These are phyloP conservation scores for Fusarium gaditjirri DNA, from an alignment of 2,329 filamentous ascomycete species.

Conservation along the genomic window DNA sequence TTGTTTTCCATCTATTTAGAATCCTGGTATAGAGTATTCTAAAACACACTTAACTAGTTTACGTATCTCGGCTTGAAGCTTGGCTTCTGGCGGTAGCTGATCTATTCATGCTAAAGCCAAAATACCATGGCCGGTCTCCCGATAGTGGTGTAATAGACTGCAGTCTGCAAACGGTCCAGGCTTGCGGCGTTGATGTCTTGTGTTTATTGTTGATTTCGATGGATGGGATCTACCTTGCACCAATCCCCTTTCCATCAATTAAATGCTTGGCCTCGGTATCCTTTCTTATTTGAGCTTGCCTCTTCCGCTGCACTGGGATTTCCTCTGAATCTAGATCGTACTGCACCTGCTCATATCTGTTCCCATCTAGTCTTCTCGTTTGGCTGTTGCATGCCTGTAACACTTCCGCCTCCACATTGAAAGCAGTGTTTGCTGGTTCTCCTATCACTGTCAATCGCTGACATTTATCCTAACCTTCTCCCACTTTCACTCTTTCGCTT, in stretches of 20 bases:
- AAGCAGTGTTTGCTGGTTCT: background rate
- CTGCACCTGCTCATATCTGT: constrained; percentile 23
- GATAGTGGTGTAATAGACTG: constrained; percentile 35
- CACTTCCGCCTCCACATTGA: constrained; percentile 13
- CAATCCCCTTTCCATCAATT: constrained; percentile 21
- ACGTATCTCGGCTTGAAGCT: constrained; percentile 23
- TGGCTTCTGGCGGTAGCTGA: constrained; percentile 20
- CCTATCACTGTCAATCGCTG: constrained; percentile 14
- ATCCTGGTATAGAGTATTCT: background rate
- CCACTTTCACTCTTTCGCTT: constrained; percentile 1
- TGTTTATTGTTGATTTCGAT: constrained; percentile 18
- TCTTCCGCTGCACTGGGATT: constrained; percentile 19
- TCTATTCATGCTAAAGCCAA: constrained; percentile 27
- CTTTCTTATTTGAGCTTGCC: constrained; percentile 38
- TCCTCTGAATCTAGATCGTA: constrained; percentile 1
- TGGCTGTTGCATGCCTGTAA: constrained; percentile 3
- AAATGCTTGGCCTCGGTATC: constrained; percentile 19
- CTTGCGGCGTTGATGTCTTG: constrained; percentile 14
- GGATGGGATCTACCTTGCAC: background rate
- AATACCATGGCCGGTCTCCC: constrained; percentile 21
- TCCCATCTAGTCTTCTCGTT: background rate
- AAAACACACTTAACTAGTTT: background rate
- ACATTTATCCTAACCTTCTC: constrained; percentile 8
- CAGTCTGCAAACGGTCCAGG: constrained; percentile 23
- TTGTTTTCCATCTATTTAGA: background rate